Conservation (phyloP, 1,284 basidiomycete genomes). For the Tremellales sp. region DNA sequence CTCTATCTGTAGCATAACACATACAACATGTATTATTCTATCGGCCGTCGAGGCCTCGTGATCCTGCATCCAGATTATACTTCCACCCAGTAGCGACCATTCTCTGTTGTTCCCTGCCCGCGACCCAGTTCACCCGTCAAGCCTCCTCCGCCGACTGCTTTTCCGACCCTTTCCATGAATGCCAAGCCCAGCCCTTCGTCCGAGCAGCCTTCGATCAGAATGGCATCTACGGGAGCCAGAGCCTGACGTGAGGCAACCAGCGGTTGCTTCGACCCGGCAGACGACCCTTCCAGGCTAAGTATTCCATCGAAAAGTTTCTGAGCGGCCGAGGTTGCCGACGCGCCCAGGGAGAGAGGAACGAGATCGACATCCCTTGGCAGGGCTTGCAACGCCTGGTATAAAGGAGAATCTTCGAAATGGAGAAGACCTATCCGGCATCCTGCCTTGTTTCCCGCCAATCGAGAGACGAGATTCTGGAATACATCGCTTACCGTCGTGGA, state of each 20-base stretch:
- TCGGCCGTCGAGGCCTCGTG: neutral
- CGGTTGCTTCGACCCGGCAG: neutral
- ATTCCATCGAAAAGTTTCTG: conserved; percentile 84
- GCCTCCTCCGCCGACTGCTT: conserved; percentile 69
- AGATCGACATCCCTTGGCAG: conserved; percentile 13
- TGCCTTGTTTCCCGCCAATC: conserved; percentile 27
- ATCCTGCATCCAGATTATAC: conserved; percentile 4
- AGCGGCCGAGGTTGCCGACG: conserved; percentile 67
- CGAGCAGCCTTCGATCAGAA: conserved; percentile 79
- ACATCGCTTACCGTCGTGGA: no score
- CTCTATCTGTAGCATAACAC: neutral
- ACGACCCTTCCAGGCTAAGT: conserved; percentile 63
- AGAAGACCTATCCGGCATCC: conserved; percentile 59
- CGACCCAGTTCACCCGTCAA: conserved; percentile 25
- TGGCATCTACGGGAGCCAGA: conserved; percentile 67
- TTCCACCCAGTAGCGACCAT: conserved; percentile 29
- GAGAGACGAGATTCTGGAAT: neutral
- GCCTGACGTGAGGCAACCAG: neutral
- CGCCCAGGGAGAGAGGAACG: conserved; percentile 58
- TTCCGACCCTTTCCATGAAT: conserved; percentile 95
- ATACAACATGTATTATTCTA: neutral
- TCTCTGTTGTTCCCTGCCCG: conserved; percentile 15
- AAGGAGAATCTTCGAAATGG: conserved; percentile 60
- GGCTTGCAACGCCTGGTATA: conserved; percentile 8
- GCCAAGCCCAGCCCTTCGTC: conserved; percentile 85